These are phyloP conservation scores for Leccinum imitatum DNA, from an alignment of 768 basidiomycete species.

Conservation along the genomic window DNA sequence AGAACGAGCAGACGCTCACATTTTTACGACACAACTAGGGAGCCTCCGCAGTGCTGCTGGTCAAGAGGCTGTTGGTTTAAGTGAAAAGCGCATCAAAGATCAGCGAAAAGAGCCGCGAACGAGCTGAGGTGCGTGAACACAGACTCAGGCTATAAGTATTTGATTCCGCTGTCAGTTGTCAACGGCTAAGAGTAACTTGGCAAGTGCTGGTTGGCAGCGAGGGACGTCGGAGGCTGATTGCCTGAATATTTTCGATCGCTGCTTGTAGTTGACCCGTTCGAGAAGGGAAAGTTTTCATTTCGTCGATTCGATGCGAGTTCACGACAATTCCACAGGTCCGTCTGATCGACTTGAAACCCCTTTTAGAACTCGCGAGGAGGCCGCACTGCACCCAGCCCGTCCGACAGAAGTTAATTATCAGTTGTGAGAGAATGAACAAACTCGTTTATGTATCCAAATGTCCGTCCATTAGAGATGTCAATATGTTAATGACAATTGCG, in stretches of 20 bases:
- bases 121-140: slow-evolving; percentile 9
- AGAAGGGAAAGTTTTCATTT: not conserved
- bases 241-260: slow-evolving; percentile 11
- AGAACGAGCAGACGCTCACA: slow-evolving; percentile 20
- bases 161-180: slow-evolving; percentile 34
- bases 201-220: slow-evolving; percentile 8
- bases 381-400: slow-evolving; percentile 32
- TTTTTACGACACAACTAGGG: slow-evolving; percentile 13
- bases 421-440: slow-evolving; percentile 9
- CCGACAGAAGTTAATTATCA: slow-evolving; percentile 26
- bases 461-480: slow-evolving; percentile 35
- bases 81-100: slow-evolving; percentile 28
- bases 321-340: slow-evolving; percentile 3
- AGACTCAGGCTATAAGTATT: slow-evolving; percentile 20
- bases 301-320: not conserved
- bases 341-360: slow-evolving; percentile 14
- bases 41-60: slow-evolving; percentile 11
- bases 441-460: slow-evolving; percentile 30
- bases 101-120: slow-evolving; percentile 15
- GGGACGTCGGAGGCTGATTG: slow-evolving; percentile 16
- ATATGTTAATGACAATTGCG: slow-evolving; percentile 23
- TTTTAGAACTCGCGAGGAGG: slow-evolving; percentile 26
- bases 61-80: slow-evolving; percentile 13
- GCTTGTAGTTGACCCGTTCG: slow-evolving; percentile 2
- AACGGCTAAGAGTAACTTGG: slow-evolving; percentile 10